Conservation (phyloP, 2,329 filamentous ascomycete species). For the Ascosphaera apis region DNA sequence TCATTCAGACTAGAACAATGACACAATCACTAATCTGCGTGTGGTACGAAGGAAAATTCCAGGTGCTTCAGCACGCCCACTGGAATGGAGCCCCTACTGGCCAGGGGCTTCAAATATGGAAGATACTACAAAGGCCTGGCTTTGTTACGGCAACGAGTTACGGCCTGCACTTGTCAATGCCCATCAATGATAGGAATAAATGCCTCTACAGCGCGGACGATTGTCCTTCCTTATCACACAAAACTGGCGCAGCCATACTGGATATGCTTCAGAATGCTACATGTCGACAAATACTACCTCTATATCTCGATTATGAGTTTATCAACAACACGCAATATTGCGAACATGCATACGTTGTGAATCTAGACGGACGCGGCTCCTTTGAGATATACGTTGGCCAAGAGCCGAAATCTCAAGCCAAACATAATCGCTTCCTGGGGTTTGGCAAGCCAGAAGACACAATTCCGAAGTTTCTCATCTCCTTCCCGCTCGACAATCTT, state of each 20-base stretch:
- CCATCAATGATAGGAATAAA: background rate
- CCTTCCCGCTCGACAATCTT: constrained; percentile 1
- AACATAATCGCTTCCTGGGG: constrained; percentile 4
- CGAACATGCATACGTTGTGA: constrained; percentile 11
- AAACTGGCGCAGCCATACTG: constrained; percentile 6
- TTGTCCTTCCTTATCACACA: constrained; percentile 6
- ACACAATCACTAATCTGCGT: constrained; percentile 28
- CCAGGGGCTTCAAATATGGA: constrained; percentile 8
- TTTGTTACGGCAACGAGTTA: background rate
- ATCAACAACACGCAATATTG: constrained; percentile 7
- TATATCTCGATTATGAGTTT: constrained; percentile 7
- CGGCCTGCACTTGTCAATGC: background rate
- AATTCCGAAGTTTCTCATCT: constrained; percentile 4
- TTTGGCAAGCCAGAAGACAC: constrained; percentile 3
- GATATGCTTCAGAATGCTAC: constrained; percentile 6
- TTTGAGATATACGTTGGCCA: constrained; percentile 5
- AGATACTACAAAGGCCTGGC: constrained; percentile 6
- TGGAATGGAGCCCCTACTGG: constrained; percentile 10
- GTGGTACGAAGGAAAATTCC: constrained; percentile 8
- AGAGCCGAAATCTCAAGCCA: constrained; percentile 1
- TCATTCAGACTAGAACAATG: too few species aligned
- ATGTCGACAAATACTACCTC: constrained; percentile 4
- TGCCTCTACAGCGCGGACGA: background rate
- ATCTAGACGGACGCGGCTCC: constrained; percentile 7
- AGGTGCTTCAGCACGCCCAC: constrained; percentile 11